These are phyloP conservation scores for Antrodiella citrinella DNA, from an alignment of 768 basidiomycete genomes.

Conservation along the genomic window DNA sequence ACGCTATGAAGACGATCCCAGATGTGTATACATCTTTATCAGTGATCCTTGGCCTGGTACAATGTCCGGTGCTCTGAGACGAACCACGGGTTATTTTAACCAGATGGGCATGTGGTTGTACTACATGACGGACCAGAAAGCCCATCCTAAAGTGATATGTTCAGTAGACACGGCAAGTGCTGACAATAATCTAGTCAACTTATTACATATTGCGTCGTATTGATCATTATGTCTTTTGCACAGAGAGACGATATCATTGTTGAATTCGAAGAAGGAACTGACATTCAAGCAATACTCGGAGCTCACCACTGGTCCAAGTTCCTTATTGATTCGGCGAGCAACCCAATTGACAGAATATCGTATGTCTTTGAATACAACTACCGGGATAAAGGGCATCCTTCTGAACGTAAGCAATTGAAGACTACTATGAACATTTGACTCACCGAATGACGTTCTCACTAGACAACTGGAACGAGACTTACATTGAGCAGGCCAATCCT, in stretches of 20 bases:
- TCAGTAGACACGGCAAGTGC: conserved; percentile 17
- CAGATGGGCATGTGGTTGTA: conserved; percentile 17
- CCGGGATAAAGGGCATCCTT: conserved; percentile 16
- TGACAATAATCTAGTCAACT: not conserved
- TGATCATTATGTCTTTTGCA: not conserved
- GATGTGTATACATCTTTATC: conserved; percentile 20
- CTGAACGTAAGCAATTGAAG: conserved; percentile 11
- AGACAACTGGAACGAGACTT: conserved; percentile 18
- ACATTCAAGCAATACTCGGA: conserved; percentile 16
- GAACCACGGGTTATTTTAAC: conserved; percentile 13
- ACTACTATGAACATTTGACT: not conserved
- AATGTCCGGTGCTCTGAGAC: conserved; percentile 6
- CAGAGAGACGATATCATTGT: conserved; percentile 19
- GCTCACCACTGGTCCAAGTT: conserved; percentile 18
- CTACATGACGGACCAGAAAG: conserved; percentile 14
- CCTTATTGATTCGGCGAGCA: not conserved
- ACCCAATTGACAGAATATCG: conserved; percentile 11
- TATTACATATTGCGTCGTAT: not conserved
- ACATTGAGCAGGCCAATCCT: conserved; percentile 10
- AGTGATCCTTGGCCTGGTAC: conserved; percentile 19
- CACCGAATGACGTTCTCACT: not conserved
- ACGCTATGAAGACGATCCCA: conserved; percentile 20
- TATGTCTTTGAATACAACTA: conserved; percentile 23
- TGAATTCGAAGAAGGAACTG: conserved; percentile 12
- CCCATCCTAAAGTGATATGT: conserved; percentile 11